Evolutionary conservation across 2,329 filamentous ascomycete species (phyloP).

Genomic region (Phaeoacremonium minimum): DNA sequence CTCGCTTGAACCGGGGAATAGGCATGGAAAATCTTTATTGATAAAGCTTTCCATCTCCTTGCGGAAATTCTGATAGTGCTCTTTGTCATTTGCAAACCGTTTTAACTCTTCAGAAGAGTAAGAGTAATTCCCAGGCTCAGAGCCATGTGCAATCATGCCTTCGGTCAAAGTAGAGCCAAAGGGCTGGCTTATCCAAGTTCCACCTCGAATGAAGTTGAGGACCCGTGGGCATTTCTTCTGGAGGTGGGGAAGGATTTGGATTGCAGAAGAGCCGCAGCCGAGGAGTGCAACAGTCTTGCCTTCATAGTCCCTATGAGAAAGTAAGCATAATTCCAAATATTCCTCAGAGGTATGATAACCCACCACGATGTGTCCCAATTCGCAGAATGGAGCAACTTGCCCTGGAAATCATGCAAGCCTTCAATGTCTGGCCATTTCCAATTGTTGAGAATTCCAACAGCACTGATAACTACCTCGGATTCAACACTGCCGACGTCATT

Average conservation of each 20-base stretch:
- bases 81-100: constrained; percentile 9
- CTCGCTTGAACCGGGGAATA: constrained; percentile 14
- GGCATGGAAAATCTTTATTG: constrained; percentile 7
- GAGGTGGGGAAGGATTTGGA: constrained; percentile 2
- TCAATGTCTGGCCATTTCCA: constrained; percentile 2
- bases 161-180: constrained; percentile 16
- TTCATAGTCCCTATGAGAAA: neutral
- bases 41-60: constrained; percentile 13
- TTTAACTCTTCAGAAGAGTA: constrained; percentile 6
- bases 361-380: constrained; percentile 1
- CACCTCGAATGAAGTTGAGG: constrained; percentile 2
- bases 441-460: constrained; percentile 3
- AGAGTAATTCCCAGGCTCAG: constrained; percentile 2
- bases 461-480: constrained; percentile 2
- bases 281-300: constrained; percentile 2
- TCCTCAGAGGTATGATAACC: too few species aligned
- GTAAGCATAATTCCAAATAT: too few species aligned
- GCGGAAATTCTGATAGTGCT: constrained; percentile 7
- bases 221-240: constrained; percentile 1
- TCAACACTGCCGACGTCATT: neutral
- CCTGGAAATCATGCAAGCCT: constrained; percentile 1
- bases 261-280: constrained; percentile 2
- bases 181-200: neutral
- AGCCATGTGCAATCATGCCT: constrained; percentile 6
- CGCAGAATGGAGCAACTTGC: constrained; percentile 1